phyloP scores from a whole-genome alignment of 2,329 filamentous ascomycete genomes.

The Sclerotinia spermophila region DNA sequence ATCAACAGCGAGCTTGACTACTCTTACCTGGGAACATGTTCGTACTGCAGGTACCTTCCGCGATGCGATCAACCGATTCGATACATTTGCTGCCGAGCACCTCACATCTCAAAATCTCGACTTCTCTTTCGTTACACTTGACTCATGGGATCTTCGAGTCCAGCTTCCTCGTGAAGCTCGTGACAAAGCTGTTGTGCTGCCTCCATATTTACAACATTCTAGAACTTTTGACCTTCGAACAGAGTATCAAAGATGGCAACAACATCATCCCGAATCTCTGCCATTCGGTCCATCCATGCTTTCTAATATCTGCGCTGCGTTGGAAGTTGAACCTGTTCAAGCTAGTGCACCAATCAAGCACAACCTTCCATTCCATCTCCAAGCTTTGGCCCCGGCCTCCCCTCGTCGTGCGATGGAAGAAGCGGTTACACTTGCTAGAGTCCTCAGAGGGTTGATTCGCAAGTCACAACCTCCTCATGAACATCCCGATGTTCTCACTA shows the following conservation, averaged over 20 bases:
- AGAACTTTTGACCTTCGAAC: slow-evolving; percentile 94
- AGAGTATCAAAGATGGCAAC: slow-evolving; percentile 98
- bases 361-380: slow-evolving; percentile 95
- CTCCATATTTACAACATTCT: slow-evolving; percentile 95
- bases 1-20: slow-evolving; percentile 82
- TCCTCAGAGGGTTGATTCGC: slow-evolving; percentile 85
- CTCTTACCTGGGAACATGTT: slow-evolving; percentile 98
- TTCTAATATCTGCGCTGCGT: slow-evolving; percentile 94
- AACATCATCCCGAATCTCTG: slow-evolving; percentile 94
- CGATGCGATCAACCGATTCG: slow-evolving; percentile 93
- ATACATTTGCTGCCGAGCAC: slow-evolving; percentile 89
- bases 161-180: slow-evolving; percentile 96
- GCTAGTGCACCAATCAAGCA: slow-evolving; percentile 98
- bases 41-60: slow-evolving; percentile 95
- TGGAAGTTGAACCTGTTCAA: slow-evolving; percentile 97
- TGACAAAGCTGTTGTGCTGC: slow-evolving; percentile 95
- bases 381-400: slow-evolving; percentile 91
- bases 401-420: slow-evolving; percentile 97
- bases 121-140: slow-evolving; percentile 97
- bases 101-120: slow-evolving; percentile 87
- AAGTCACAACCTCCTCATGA: slow-evolving; percentile 94
- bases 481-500: slow-evolving; percentile 89
- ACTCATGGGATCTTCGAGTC: slow-evolving; percentile 96
- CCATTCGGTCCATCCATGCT: slow-evolving; percentile 94
- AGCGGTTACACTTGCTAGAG: slow-evolving; percentile 87